Base-by-base conservation (phyloP, 192 early-diverging fungal species). In the Globomyces pollinis-pini region DNA sequence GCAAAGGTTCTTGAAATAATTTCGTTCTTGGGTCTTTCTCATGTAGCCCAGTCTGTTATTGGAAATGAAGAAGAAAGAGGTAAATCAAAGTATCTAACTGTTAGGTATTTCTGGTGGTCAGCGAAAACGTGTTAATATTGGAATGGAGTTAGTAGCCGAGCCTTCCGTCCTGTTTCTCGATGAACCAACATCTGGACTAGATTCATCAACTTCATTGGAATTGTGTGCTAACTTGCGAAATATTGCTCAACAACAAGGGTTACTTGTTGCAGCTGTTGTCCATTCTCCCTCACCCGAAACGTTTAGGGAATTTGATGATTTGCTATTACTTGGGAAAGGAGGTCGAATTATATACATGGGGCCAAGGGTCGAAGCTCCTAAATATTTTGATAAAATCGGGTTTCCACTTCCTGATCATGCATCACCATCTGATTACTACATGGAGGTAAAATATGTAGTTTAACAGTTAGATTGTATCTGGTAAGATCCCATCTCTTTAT, bases 91-190 rank as follows among this genome's bases (percentile, higher is more conserved):
- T n/a, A n/a, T n/a, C n/a, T n/a, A n/a, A n/a, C n/a, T n/a, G n/a
- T n/a, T n/a, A n/a, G n/a, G n/a, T n/a, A 90, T 94, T 52, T 87
- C 84, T 43, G 79, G 88, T 3, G 88, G 87, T 52, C 87, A 94
- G 66, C 85, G 91, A 60, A 91, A 91, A 71, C 86, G 73, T 35
- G 73, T 94, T 55, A 91, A 84, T 7, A 90, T 94, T 60, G 89
- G 83, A 50, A 74, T 89, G 32, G 91, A 94, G 66, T 74, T 94
- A 43, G 88, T 88, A 9, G 85, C 88, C 16, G 79, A 79, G 51
- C 91, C 91, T 26, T 83, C 85, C 64, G 72, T 89, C 44, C 73
- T 94, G 29, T 90, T 94, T 74, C 74, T 91, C 54, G 91, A 94
- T 71, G 91, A 74, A 47, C 90, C 90, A 44, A 91, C 89, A 1